A percentile compares a stretch with the other conserved stretches of the same genome.
phyloP scores from a whole-genome alignment of 108 stramenopile species.

The Cyclotella distinguenda region DNA sequence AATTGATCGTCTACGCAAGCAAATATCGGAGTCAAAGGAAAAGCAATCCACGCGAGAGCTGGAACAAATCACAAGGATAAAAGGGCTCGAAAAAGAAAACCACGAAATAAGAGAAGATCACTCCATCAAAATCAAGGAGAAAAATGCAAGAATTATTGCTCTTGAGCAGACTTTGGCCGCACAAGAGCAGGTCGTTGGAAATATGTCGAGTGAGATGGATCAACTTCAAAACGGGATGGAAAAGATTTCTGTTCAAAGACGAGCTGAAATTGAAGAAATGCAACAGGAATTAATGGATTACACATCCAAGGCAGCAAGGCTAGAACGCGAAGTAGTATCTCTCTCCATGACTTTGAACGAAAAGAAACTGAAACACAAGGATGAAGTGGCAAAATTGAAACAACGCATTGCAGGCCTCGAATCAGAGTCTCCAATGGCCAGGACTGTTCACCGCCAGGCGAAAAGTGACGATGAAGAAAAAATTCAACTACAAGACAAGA shows the following conservation, averaged over 20 bases:
- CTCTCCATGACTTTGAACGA: conserved; percentile 74
- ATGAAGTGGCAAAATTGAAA: conserved; percentile 67
- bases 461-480: conserved; percentile 46
- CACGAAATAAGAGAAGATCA: conserved; percentile 54
- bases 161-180: conserved; percentile 80
- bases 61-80: conserved; percentile 48
- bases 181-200: conserved; percentile 74
- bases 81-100: conserved; percentile 56
- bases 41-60: conserved; percentile 32
- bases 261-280: conserved; percentile 85
- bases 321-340: conserved; percentile 68
- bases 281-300: conserved; percentile 78
- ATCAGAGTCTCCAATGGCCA: conserved; percentile 42
- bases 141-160: conserved; percentile 67
- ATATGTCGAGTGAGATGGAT: conserved; percentile 82
- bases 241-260: conserved; percentile 52
- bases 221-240: conserved; percentile 84
- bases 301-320: conserved; percentile 48
- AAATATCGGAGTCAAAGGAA: conserved; percentile 53
- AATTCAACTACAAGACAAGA: conserved; percentile 57
- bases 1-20: conserved; percentile 69
- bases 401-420: conserved; percentile 54
- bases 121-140: conserved; percentile 54
- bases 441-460: conserved; percentile 23
- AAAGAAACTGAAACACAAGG: conserved; percentile 57